These are phyloP conservation scores for Cydonia oblonga DNA, from an alignment of 331 rosid species.

Conservation along the genomic window DNA sequence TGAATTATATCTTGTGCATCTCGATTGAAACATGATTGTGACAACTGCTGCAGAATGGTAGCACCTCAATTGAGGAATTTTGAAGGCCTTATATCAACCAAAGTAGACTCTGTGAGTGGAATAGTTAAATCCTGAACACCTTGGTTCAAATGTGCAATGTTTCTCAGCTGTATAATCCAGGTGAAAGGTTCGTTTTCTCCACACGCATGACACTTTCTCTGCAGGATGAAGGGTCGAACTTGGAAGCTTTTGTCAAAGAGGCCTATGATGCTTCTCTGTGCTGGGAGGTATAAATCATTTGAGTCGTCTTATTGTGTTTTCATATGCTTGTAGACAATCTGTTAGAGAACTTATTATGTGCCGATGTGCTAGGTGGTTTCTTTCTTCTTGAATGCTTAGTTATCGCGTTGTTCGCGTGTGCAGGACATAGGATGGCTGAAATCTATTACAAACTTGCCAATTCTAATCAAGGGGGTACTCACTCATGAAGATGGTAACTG, in stretches of 20 bases:
- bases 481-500: slow-evolving; percentile 53
- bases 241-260: slow-evolving; percentile 27
- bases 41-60: slow-evolving; percentile 34
- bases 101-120: slow-evolving; percentile 29
- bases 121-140: background rate
- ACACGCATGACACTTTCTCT: background rate
- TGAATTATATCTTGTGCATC: background rate
- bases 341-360: too few species aligned
- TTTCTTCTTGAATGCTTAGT: background rate
- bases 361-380: background rate
- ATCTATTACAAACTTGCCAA: slow-evolving; percentile 52
- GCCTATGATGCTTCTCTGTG: slow-evolving; percentile 36
- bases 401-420: background rate
- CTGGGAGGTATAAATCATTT: slow-evolving; percentile 35
- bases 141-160: background rate
- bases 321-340: background rate
- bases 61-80: slow-evolving; percentile 40
- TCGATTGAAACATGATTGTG: background rate
- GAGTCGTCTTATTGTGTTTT: background rate
- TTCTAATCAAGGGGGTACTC: slow-evolving; percentile 56
- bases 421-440: slow-evolving; percentile 51
- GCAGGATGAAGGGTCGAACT: slow-evolving; percentile 44
- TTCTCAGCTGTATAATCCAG: background rate
- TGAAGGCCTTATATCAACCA: slow-evolving; percentile 38
- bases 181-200: background rate